Evolutionary conservation across 305 asterid genomes (phyloP).

Genomic region (Fraxinus latifolia): DNA sequence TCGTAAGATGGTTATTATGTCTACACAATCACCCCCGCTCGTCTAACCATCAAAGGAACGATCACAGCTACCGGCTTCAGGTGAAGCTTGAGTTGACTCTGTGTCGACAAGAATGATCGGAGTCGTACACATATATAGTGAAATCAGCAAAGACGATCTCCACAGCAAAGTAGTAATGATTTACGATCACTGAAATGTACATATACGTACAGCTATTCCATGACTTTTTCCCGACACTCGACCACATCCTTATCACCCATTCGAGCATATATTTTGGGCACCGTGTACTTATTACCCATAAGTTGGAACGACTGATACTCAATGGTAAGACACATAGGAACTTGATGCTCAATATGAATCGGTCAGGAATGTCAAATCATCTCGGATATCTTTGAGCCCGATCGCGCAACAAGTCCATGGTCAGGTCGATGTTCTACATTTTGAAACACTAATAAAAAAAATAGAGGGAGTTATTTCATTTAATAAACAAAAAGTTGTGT

Average conservation of each 20-base stretch:
- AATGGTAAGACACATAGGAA: background rate
- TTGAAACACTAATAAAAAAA: no score
- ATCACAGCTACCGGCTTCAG: background rate
- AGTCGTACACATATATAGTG: no score
- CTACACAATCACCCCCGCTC: background rate
- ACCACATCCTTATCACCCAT: background rate
- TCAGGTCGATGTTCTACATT: no score
- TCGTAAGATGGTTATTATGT: no score
- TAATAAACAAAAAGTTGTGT: background rate
- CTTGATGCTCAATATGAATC: background rate
- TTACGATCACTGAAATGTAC: background rate
- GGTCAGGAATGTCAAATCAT: background rate
- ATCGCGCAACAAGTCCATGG: no score
- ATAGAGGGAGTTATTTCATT: no score
- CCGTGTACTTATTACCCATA: background rate
- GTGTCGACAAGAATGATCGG: no score
- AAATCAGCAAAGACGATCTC: background rate
- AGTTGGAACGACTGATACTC: background rate
- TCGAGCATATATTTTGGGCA: background rate
- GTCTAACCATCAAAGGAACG: background rate
- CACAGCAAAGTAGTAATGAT: background rate
- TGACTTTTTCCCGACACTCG: background rate
- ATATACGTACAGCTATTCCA: no score
- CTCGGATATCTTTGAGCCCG: no score
- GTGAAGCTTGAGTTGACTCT: background rate